Base-by-base conservation (phyloP, 441 rosid genomes). In the Gossypium gossypioides region DNA sequence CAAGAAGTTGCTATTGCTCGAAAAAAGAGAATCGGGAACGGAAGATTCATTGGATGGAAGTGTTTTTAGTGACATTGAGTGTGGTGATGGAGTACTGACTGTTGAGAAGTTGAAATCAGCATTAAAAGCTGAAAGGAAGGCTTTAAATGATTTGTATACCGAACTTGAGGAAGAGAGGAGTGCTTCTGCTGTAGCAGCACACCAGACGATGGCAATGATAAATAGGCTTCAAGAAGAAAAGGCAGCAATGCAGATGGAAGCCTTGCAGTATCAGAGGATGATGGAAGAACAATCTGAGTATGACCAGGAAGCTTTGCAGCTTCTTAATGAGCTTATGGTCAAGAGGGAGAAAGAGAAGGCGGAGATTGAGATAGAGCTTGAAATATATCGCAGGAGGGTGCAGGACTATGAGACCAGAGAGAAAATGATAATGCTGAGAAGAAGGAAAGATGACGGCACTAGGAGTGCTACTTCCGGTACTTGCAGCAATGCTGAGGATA, bases 181-280 rank as follows among this genome's bases (percentile, higher is more conserved):
- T 15, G 98, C 98, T 12, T 90, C 98, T 10, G 92, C 97, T 0
- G 82, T 87, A 18, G 97, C 98, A 0, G 89, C 98, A 0, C 87
- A 79, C 80, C 91, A 94, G 72, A 90, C 98, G 7, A 94, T 94
- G 98, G 98, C 97, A 2, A 94, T 94, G 98, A 94, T 94, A 68
- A 94, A 92, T 58, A 78, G 97, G 74, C 89, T 94, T 57, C 98
- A 94, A 64, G 98, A 90, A 73, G 97, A 94, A 84, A 94, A 90
- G 77, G 96, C 98, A 0, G 96, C 97, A 7, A 86, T 94, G 96
- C 97, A 92, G 87, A 94, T 94, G 98, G 98, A 94, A 76, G 98
- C 97, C 18, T 77, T 90, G 79, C 98, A 94, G 81, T 94, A 94
- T 37, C 96, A 94, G 76, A 83, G 98, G 73, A 91, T 94, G 97